Base-by-base conservation (phyloP, 441 rosid genomes). In the Omphalea diandra region DNA sequence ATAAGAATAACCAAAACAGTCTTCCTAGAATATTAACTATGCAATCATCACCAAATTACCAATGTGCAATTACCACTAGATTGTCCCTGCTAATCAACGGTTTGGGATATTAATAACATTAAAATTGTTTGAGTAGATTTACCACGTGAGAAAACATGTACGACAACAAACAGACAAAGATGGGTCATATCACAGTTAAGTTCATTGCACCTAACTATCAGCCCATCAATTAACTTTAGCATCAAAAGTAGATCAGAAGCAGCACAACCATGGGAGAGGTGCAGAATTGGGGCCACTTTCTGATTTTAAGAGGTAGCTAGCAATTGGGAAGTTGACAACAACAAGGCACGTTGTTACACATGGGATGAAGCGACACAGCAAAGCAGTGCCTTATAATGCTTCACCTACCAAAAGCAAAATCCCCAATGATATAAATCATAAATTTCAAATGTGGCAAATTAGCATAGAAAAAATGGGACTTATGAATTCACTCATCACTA, bases 321-420 rank as follows among this genome's bases (percentile, higher is more conserved):
- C 53, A 67, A 72, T 75, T 63, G 75, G 52, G 65, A 79, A 69
- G 75, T 66, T 44, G 17, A 63, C 67, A 71, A 77, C 63, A 56
- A 68, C 65, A 68, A 75, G 27, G 66, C 73, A 77, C 73, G 74
- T 36, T 26, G 35, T 35, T 11, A 62, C 59, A 60, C 63, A 67
- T 41, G 36, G 55, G 63, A 65, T 22, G 57, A 63, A 69, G 72
- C 76, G 57, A 72, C 71, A 73, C 3, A 35, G 26, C 65, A 70
- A 57, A 44, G 63, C 76, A 58, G 62, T 44, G 55, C 59, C 58
- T 67, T 65, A 53, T 72, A 58, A 78, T 61, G 75, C 50, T 76
- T 76, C 81, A 83, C 72, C 87, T 65, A 81, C 81, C 75, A 69
- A 64, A n/a, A 68, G 64, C 12, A 72, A 77, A 67, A 4, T 58